Conservation (phyloP, 148 eudicot genomes). For the Tetragonia tetragonoides region DNA sequence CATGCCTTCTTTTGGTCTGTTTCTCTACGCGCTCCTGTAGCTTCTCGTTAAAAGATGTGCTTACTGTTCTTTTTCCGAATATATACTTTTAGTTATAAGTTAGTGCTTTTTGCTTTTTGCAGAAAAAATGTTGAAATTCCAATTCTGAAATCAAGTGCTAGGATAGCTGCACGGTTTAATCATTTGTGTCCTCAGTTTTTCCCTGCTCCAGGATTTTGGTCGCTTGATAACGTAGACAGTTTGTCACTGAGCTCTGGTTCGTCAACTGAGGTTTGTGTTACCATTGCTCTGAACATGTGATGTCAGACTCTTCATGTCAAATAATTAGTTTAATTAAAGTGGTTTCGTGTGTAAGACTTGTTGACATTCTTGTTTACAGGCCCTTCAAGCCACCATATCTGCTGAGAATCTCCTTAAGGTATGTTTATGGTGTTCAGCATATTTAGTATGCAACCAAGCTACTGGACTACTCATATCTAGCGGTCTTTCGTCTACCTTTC, state of each 20-base stretch:
- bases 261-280: slow-evolving; percentile 48
- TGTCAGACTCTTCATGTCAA: slow-evolving; percentile 13
- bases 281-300: slow-evolving; percentile 1
- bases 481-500: slow-evolving; percentile 4
- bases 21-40: not conserved
- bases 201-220: slow-evolving; percentile 91
- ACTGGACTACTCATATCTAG: not conserved
- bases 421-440: slow-evolving; percentile 16
- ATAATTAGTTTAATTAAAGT: slow-evolving; percentile 4
- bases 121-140: slow-evolving; percentile 85
- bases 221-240: slow-evolving; percentile 35
- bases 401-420: slow-evolving; percentile 99
- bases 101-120: slow-evolving; percentile 15
- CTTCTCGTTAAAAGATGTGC: not conserved
- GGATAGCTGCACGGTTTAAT: slow-evolving; percentile 82
- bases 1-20: not conserved
- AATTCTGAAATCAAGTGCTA: slow-evolving; percentile 77
- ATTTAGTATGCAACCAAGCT: not conserved
- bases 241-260: slow-evolving; percentile 23
- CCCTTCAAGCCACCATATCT: slow-evolving; percentile 31
- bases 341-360: not conserved
- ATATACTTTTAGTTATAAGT: not conserved
- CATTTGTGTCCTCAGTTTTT: slow-evolving; percentile 84
- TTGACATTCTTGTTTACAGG: slow-evolving; percentile 44
- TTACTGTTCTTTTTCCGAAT: not conserved